phyloP scores from a whole-genome alignment of 148 eudicot genomes.

The Cornus florida region DNA sequence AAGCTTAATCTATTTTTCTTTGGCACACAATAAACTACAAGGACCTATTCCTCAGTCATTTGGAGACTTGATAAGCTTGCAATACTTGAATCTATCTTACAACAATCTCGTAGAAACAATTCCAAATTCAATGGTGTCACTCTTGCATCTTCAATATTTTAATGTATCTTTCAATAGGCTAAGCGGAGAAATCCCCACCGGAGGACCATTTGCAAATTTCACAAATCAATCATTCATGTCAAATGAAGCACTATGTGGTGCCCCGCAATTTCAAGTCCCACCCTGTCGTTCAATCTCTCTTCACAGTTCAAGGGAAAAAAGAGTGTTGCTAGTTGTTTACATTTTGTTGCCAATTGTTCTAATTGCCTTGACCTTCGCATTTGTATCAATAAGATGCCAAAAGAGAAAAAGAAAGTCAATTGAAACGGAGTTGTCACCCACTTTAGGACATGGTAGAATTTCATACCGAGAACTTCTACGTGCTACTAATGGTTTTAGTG shows the following conservation, averaged over 20 bases:
- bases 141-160: conserved; percentile 10
- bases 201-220: too few relatives aligned
- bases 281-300: not conserved
- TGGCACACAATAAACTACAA: conserved; percentile 5
- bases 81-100: conserved; percentile 17
- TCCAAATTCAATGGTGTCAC: conserved; percentile 5
- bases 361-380: not conserved
- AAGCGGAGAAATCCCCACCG: too few relatives aligned
- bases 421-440: not conserved
- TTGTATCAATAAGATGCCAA: not conserved
- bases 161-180: too few relatives aligned
- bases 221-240: not conserved
- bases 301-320: not conserved
- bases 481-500: conserved; percentile 19
- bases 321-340: not conserved
- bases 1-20: not conserved
- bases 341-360: not conserved
- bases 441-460: not conserved
- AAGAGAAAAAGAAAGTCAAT: not conserved
- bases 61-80: not conserved
- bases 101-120: too few relatives aligned
- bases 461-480: conserved; percentile 8
- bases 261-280: conserved; percentile 4
- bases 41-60: conserved; percentile 22
- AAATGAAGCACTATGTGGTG: conserved; percentile 23